Evolutionary conservation across 139 green algal genomes (phyloP).

Genomic region (Auxenochlorella pyrenoidosa): DNA sequence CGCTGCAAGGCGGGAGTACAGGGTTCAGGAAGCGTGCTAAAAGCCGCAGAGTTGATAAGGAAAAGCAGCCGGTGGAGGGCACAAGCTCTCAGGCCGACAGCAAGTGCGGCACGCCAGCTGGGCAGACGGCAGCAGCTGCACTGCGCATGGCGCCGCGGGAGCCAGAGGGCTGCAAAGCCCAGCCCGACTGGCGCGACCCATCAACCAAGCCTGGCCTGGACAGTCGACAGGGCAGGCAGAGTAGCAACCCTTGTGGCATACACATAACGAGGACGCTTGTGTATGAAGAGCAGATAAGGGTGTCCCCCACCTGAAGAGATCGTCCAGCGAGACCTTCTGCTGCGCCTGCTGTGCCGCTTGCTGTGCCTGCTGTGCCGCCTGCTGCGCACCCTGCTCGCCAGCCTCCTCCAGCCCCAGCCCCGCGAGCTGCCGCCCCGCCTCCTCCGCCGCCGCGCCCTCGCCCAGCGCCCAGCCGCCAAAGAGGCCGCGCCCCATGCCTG

Average conservation of each 20-base stretch:
- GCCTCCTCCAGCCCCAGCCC: slow-evolving; percentile 5
- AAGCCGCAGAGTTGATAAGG: too few relatives aligned
- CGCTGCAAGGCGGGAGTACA: background rate
- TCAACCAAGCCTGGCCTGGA: too few relatives aligned
- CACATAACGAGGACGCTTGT: too few relatives aligned
- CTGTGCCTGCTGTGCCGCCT: slow-evolving; percentile 30
- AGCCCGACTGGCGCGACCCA: too few relatives aligned
- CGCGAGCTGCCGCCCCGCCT: background rate
- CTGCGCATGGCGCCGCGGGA: too few relatives aligned
- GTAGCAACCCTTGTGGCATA: too few relatives aligned
- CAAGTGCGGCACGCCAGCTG: background rate
- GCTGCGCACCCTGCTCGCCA: background rate
- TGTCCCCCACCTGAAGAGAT: slow-evolving; percentile 40
- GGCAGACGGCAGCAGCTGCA: too few relatives aligned
- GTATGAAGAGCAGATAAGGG: background rate
- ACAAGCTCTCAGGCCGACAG: slow-evolving; percentile 40
- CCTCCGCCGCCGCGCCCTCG: background rate
- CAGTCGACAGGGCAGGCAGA: too few relatives aligned
- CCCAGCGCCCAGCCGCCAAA: slow-evolving; percentile 62
- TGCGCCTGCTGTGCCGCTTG: slow-evolving; percentile 28
- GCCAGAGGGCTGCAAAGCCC: too few relatives aligned
- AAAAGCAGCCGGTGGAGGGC: background rate
- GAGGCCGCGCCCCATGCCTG: slow-evolving; percentile 59
- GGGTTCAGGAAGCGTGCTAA: background rate
- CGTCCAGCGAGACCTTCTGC: slow-evolving; percentile 43